phyloP scores from a whole-genome alignment of 306 rosid species.

The Cyamopsis tetragonoloba region DNA sequence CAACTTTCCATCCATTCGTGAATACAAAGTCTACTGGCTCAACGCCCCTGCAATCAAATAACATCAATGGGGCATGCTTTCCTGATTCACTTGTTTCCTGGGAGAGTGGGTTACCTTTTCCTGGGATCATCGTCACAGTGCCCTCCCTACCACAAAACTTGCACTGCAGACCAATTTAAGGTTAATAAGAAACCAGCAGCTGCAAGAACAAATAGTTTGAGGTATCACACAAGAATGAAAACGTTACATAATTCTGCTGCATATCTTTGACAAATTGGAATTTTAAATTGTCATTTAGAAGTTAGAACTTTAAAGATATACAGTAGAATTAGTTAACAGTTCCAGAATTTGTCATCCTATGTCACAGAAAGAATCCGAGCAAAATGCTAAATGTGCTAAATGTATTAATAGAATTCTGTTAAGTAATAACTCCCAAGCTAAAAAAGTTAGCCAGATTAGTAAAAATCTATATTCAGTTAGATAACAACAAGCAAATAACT shows the following conservation, averaged over 20 bases:
- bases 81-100: constrained; percentile 53
- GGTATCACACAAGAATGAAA: neutral
- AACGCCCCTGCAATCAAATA: constrained; percentile 80
- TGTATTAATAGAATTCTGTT: neutral
- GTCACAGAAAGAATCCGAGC: neutral
- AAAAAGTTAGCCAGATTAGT: neutral
- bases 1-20: constrained; percentile 67
- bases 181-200: constrained; percentile 24
- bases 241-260: no score
- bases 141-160: constrained; percentile 90
- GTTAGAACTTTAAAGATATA: constrained; percentile 7
- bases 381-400: neutral
- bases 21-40: constrained; percentile 66
- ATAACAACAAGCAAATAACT: neutral
- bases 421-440: neutral
- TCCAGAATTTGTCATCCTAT: neutral
- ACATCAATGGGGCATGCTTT: constrained; percentile 64
- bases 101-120: constrained; percentile 62
- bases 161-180: constrained; percentile 52
- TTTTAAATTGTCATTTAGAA: no score
- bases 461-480: neutral
- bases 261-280: no score
- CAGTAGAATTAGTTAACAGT: neutral
- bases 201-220: neutral
- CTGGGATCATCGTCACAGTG: constrained; percentile 70